A percentile compares a stretch with the other conserved stretches of the same genome.
Conservation (phyloP, 2,329 filamentous ascomycete genomes). For the Colletotrichum somersetense region DNA sequence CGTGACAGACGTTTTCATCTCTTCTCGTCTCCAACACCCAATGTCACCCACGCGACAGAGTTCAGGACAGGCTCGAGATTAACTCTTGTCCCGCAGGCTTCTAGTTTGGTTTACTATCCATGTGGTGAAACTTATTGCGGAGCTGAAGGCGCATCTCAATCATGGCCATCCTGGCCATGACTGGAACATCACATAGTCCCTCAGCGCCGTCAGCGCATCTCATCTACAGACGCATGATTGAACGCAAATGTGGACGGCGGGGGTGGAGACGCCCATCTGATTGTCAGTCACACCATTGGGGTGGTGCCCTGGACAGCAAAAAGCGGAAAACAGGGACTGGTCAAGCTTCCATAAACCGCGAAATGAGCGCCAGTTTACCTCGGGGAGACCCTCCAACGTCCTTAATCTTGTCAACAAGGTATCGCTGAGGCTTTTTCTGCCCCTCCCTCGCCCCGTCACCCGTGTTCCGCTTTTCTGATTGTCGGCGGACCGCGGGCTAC, state of each 20-base stretch:
- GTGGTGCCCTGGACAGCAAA: slow-evolving; percentile 9
- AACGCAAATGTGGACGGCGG: background rate
- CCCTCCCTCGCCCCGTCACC: background rate
- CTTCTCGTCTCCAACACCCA: slow-evolving; percentile 8
- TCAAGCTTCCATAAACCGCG: slow-evolving; percentile 10
- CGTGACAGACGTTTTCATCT: slow-evolving; percentile 24
- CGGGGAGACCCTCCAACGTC: slow-evolving; percentile 20
- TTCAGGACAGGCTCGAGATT: slow-evolving; percentile 4
- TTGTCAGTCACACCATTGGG: background rate
- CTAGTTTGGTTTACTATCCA: slow-evolving; percentile 9
- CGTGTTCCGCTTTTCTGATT: slow-evolving; percentile 23
- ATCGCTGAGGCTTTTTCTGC: slow-evolving; percentile 19
- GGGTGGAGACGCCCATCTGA: background rate
- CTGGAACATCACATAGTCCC: slow-evolving; percentile 16
- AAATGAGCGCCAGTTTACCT: slow-evolving; percentile 32
- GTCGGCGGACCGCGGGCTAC: slow-evolving; percentile 27
- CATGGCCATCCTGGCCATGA: slow-evolving; percentile 23
- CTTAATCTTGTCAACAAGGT: slow-evolving; percentile 33
- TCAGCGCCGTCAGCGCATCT: slow-evolving; percentile 9
- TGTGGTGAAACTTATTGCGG: slow-evolving; percentile 33
- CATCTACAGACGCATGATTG: slow-evolving; percentile 7
- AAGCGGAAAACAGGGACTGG: slow-evolving; percentile 2
- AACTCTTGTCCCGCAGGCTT: background rate
- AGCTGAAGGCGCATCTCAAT: slow-evolving; percentile 6
- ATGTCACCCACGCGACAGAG: slow-evolving; percentile 11